These are phyloP conservation scores for Chaetomiaceae sp. DNA, from an alignment of 2,329 filamentous ascomycete species.

Conservation along the genomic window DNA sequence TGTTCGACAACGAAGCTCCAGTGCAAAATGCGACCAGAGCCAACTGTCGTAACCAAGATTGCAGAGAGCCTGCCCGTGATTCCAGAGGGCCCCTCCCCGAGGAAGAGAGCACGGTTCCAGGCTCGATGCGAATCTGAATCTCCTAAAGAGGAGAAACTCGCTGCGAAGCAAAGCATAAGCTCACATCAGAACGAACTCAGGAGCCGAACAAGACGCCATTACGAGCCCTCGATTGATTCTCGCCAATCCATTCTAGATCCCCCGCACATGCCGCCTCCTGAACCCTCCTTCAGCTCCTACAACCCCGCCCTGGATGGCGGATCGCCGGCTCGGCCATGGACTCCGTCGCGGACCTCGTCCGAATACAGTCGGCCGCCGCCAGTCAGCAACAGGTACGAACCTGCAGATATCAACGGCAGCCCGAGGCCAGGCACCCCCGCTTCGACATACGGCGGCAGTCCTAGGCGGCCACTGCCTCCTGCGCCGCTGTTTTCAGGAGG, in stretches of 20 bases:
- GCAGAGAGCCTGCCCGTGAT: conserved; percentile 45
- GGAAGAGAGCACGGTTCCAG: conserved; percentile 33
- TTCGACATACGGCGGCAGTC: conserved; percentile 82
- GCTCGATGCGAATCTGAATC: conserved; percentile 18
- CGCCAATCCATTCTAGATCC: conserved; percentile 52
- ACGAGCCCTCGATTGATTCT: conserved; percentile 51
- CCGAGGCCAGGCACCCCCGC: conserved; percentile 88
- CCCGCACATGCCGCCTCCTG: conserved; percentile 56
- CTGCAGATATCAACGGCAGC: conserved; percentile 80
- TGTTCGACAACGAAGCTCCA: conserved; percentile 49
- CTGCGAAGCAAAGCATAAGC: conserved; percentile 30
- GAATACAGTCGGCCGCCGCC: conserved; percentile 71
- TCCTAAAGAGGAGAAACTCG: conserved; percentile 8
- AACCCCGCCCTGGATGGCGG: conserved; percentile 40
- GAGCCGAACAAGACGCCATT: conserved; percentile 43
- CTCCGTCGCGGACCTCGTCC: conserved; percentile 46
- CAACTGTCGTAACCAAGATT: conserved; percentile 35
- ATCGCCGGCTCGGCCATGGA: conserved; percentile 58
- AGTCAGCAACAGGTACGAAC: conserved; percentile 72
- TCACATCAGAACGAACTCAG: conserved; percentile 43
- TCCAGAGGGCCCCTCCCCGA: conserved; percentile 47
- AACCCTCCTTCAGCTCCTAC: conserved; percentile 59
- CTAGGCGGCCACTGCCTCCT: conserved; percentile 79
- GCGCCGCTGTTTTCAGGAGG: conserved; percentile 72
- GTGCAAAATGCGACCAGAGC: conserved; percentile 35